Base-by-base conservation (phyloP, 495 filamentous ascomycete species). In the Penicillium crystallinum region DNA sequence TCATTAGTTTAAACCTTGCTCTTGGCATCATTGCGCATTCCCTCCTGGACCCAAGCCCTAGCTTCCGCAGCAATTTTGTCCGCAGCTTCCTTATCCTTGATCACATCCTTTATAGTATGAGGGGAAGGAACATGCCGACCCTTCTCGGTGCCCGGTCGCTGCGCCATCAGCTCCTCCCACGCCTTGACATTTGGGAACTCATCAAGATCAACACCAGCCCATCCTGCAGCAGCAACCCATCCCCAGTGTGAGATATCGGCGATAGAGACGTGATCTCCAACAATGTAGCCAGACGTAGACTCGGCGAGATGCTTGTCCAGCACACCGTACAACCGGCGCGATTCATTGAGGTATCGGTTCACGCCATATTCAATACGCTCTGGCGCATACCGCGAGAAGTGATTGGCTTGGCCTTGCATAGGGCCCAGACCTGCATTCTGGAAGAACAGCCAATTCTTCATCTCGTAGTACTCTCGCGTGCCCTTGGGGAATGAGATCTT, bases 371-470 rank as follows among this genome's bases (percentile, higher is more conserved):
- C 74, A 61, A 96, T 91, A 65, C 80, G 86, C 66, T 93, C 89
- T 4, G 91, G 89, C 7, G 91, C 90, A 59, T 93, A 96, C 62
- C 89, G 83, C 23, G 64, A 71, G 71, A 96, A 97, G 67, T 97
- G 92, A 71, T 96, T 95, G 5, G 90, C 83, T 67, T 97, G 90
- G 10, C 87, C 90, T 65, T 96, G 91, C 90, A 95, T 95, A 10
- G 91, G 91, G 2, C 91, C 91, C 4, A 96, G 74, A 19, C 91
- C 91, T 2, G 87, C 87, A 63, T 88, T 83, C 46, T 81, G 71
- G 72, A 80, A 86, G 65, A 78, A 84, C 62, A 88, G 67, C 91
- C 90, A 97, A 67, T 77, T 88, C 67, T 81, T 86, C 57, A 83
- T 76, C 68, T 93, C 86, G 67, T 86, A 92, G 64, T 79, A 81